phyloP scores from a whole-genome alignment of 805 yeast genomes.

The Ogataea siamensis region DNA sequence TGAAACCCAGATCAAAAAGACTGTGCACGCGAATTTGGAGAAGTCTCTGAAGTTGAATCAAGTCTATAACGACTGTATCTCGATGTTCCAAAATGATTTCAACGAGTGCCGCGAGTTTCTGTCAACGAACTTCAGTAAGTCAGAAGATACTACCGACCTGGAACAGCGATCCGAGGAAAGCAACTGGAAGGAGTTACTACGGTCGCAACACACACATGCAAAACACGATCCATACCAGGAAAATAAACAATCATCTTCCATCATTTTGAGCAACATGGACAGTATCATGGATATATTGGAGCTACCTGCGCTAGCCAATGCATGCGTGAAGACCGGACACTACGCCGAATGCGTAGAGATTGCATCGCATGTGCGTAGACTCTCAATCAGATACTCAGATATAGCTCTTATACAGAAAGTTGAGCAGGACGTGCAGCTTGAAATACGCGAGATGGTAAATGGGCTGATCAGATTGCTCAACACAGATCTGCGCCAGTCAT shows the following conservation, averaged over 20 bases:
- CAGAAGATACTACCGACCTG: conserved; percentile 19
- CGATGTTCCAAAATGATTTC: conserved; percentile 35
- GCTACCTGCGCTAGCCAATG: conserved; percentile 74
- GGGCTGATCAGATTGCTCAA: conserved; percentile 67
- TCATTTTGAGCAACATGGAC: conserved; percentile 60
- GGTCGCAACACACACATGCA: conserved; percentile 20
- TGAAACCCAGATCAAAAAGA: conserved; percentile 44
- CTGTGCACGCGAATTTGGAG: conserved; percentile 41
- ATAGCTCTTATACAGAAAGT: conserved; percentile 50
- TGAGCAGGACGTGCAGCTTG: conserved; percentile 50
- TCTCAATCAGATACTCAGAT: conserved; percentile 67
- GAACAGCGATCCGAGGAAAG: conserved; percentile 14
- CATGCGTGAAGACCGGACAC: conserved; percentile 84
- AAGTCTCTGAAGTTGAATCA: conserved; percentile 40
- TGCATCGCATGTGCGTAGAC: conserved; percentile 66
- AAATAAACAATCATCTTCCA: conserved; percentile 27
- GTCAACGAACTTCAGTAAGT: conserved; percentile 29
- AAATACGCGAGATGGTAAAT: conserved; percentile 59
- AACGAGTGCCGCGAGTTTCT: conserved; percentile 30
- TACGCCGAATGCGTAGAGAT: conserved; percentile 89
- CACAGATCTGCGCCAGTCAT: conserved; percentile 76
- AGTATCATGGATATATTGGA: conserved; percentile 76
- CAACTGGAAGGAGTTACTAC: conserved; percentile 24
- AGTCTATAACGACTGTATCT: conserved; percentile 35
- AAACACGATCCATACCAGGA: conserved; percentile 14